phyloP scores from a whole-genome alignment of 2,329 filamentous ascomycete species.

The Macrophomina tecta region DNA sequence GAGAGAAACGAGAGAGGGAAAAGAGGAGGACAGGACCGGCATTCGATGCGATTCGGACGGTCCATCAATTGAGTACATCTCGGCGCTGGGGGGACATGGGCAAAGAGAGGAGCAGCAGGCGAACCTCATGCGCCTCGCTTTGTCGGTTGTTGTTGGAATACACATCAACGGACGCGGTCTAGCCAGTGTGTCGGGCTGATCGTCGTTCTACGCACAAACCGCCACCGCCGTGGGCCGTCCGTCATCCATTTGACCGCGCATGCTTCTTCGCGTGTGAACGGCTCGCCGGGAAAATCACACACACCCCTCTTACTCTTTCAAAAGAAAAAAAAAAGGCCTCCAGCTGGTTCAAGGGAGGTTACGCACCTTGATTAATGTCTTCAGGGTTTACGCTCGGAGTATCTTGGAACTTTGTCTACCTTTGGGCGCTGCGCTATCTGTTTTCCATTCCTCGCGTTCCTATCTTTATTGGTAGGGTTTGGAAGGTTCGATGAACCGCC shows the following conservation, averaged over 20 bases:
- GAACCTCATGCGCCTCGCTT: not conserved
- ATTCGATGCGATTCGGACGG: not conserved
- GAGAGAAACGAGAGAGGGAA: not conserved
- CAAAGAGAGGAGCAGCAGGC: not conserved
- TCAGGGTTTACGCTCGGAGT: not conserved
- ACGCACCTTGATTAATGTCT: not conserved
- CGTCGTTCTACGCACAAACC: not conserved
- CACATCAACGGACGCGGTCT: not conserved
- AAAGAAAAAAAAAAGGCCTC: not conserved
- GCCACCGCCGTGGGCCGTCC: not conserved
- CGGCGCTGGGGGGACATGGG: not conserved
- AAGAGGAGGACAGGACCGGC: not conserved
- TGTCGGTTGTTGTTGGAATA: not conserved
- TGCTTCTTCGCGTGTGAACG: not conserved
- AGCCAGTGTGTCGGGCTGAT: not conserved
- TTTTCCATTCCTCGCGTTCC: not conserved
- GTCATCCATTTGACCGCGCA: not conserved
- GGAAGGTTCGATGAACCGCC: too few species aligned
- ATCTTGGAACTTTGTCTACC: not conserved
- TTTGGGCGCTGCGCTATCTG: not conserved
- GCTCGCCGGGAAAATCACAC: not conserved
- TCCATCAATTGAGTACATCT: not conserved
- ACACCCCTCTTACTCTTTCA: not conserved
- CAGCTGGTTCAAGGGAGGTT: slow-evolving; percentile 3
- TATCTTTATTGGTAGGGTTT: not conserved